These are phyloP conservation scores for Margaritispora aquatica DNA, from an alignment of 495 filamentous ascomycete genomes.

Conservation along the genomic window DNA sequence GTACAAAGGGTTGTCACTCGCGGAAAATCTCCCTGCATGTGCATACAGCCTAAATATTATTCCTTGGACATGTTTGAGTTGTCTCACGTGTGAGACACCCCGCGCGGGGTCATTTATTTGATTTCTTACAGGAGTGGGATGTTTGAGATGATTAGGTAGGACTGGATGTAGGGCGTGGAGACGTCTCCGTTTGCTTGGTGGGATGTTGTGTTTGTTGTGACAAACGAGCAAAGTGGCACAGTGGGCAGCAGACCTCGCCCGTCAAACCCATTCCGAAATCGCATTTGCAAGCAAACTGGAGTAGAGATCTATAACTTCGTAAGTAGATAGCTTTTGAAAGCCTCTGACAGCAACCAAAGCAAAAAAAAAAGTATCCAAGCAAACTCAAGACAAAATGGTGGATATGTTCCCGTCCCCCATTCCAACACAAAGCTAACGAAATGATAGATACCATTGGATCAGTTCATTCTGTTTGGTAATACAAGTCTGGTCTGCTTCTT, in stretches of 20 bases:
- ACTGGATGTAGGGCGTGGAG: background rate
- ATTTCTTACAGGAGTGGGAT: background rate
- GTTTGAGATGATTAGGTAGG: background rate
- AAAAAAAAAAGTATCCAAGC: no score
- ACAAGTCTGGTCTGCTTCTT: no score
- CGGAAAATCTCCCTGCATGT: background rate
- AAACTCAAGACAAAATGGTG: no score
- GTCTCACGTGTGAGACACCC: background rate
- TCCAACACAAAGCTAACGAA: background rate
- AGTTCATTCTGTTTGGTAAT: slow-evolving; percentile 54
- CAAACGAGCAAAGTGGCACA: background rate
- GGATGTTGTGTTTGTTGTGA: background rate
- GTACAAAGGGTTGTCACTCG: background rate
- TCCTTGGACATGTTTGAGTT: background rate
- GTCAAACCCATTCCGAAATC: no score
- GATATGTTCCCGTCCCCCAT: no score
- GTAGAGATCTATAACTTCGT: no score
- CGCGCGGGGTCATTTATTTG: background rate
- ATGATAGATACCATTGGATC: slow-evolving; percentile 2
- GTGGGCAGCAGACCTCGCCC: no score
- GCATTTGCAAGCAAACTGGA: no score
- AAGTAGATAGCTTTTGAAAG: no score
- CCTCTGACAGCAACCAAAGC: no score
- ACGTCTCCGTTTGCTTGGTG: background rate
- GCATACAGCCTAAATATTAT: background rate